Base-by-base conservation (phyloP, 768 basidiomycete species). In the Tephrocybe sp. region DNA sequence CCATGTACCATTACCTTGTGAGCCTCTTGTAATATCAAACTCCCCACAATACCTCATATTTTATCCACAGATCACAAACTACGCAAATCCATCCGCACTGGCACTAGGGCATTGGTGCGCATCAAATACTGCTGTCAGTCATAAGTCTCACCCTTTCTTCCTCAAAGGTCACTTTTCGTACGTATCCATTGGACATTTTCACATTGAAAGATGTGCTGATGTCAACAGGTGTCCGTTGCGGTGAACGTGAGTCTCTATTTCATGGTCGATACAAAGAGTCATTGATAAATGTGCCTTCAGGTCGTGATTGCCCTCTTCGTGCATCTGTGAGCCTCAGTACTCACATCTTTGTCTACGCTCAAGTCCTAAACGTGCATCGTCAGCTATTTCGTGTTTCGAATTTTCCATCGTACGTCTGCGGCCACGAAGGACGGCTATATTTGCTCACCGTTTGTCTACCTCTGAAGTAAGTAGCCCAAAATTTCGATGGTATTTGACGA, bases 1-100 rank as follows among this genome's bases (percentile, higher is more conserved):
- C 62, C 47, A 66, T 74, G 45, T 74, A 76, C 53, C 60, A 67
- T 53, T 74, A 76, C 53, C 60, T 74, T 31, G 66, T 59, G 22
- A 19, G 66, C 54, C 42, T 15, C 13, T 25, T 2, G 15, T n/a
- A n/a, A 3, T 15, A 9, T 18, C 42, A 22, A 13, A 23, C 12
- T 10, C 4, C 8, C 8, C 15, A 31, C 2, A 4, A 34, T 34
- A 15, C 33, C 8, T 9, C 11, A 6, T 12, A n/a, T 3, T 2
- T 44, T 3, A 19, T 31, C 16, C 13, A 30, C 24, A 71, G 73
- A 62, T 74, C 18, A 64, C 65, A 30, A 74, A 69, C 53, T 74
- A 66, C 47, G 59, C 59, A 27, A 68, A 73, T 50, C 63, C 65
- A 3, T n/a, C 44, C 1, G 70, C 63, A 7, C 61, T 74, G 5